Base-by-base conservation (phyloP, 2,329 filamentous ascomycete genomes). In the Xylariaceae sp. region DNA sequence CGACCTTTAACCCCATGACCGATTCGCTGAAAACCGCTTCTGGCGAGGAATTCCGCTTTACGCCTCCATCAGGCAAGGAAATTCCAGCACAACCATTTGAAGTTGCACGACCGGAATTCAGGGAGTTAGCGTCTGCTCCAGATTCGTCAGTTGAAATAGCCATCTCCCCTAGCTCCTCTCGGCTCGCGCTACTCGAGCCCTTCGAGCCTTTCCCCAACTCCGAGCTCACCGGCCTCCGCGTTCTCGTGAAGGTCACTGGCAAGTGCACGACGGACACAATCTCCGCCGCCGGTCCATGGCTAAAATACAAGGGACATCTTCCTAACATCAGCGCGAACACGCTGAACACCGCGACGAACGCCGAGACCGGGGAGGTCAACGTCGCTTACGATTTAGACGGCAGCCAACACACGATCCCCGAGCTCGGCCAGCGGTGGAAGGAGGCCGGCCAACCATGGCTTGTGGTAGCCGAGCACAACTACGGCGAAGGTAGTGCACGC, bases 201-300 rank as follows among this genome's bases (percentile, higher is more conserved):
- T 99, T 99, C 68, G 77, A 82, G 2, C 76, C 89, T 3, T 99
- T 96, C 75, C 91, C 92, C 11, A 58, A 75, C 40, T 72, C 75
- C 2, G 91, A 99, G 47, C 80, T 97, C 30, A 75, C 78, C 39
- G 84, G 82, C 27, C 82, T 99, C 42, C 85, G 85, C 45, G 90
- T 99, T 15, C 85, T 99, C 14, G 92, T 95, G 77, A 97, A 97
- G 75, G 87, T 97, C 57, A 87, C 91, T 56, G 94, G 94, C 57
- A 96, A 99, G 75, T 99, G 94, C 78, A 99, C 94, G 49, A 99
- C 94, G 39, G 94, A 99, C 72, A 97, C 94, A 61, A 99, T 99
- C 71, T 97, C 91, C 35, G 92, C 92, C 32, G 92, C 92, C 1
- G 92, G 92, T 6, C 92, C 92, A 14, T 97, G 92, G 92, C 82